Evolutionary conservation across 768 basidiomycete species (phyloP).

Genomic region (Lyophyllum decastes): DNA sequence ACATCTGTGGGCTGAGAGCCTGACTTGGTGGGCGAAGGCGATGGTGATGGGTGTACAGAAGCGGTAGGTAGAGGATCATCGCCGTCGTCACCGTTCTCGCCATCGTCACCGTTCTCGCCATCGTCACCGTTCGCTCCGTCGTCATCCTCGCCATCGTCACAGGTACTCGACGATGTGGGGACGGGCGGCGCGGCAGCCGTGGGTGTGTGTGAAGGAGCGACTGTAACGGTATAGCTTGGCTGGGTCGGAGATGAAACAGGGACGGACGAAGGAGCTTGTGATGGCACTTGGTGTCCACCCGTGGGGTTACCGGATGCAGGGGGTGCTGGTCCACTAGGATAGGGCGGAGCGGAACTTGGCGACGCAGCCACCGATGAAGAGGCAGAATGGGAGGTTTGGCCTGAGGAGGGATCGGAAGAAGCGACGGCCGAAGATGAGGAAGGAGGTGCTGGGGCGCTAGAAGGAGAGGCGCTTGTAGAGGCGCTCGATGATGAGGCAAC

Average conservation of each 20-base stretch:
- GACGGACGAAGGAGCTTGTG: not conserved
- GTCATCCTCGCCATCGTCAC: not conserved
- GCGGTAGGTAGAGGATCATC: too few relatives aligned
- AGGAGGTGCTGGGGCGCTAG: not conserved
- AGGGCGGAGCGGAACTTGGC: not conserved
- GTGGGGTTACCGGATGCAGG: not conserved
- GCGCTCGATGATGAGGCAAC: not conserved
- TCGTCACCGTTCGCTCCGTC: not conserved
- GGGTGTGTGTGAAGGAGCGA: not conserved
- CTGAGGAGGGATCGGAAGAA: too few relatives aligned
- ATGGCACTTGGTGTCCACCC: not conserved
- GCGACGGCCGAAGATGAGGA: not conserved
- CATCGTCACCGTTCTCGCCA: not conserved
- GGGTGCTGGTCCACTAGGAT: not conserved
- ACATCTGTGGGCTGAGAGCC: too few relatives aligned
- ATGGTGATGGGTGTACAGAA: too few relatives aligned
- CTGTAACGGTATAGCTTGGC: not conserved
- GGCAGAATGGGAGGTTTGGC: not conserved
- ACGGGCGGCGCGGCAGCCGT: not conserved
- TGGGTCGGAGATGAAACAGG: not conserved
- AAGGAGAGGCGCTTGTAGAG: constrained; percentile 1
- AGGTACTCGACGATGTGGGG: not conserved
- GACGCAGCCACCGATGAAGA: not conserved
- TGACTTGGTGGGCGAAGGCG: not conserved
- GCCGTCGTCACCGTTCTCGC: not conserved